phyloP scores from a whole-genome alignment of 1,284 basidiomycete genomes.

The Ustilago shanxiensis region DNA sequence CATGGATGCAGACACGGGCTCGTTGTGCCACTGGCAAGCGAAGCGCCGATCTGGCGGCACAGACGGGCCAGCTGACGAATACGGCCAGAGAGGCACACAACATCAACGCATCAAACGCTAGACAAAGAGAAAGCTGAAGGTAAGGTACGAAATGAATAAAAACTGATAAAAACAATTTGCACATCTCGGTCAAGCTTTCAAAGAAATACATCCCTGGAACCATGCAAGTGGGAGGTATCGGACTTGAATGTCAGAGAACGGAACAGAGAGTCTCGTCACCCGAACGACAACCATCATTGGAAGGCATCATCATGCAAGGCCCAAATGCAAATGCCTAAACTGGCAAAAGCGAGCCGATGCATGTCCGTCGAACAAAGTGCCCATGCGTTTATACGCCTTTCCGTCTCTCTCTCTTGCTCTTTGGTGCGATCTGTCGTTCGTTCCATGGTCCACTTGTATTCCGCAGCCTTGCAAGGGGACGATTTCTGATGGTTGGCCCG shows the following conservation, averaged over 20 bases:
- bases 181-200: neutral
- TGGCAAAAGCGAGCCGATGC: slow-evolving; percentile 2
- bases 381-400: too few relatives aligned
- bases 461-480: neutral
- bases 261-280: too few relatives aligned
- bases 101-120: too few relatives aligned
- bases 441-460: neutral
- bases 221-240: neutral
- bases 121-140: too few relatives aligned
- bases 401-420: too few relatives aligned
- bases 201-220: neutral
- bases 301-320: neutral
- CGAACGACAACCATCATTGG: neutral
- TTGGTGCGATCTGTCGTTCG: too few relatives aligned
- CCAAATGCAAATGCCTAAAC: neutral
- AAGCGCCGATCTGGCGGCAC: neutral
- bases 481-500: too few relatives aligned
- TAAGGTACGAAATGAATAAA: neutral
- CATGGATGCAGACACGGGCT: neutral
- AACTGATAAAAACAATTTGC: neutral
- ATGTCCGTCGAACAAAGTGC: neutral
- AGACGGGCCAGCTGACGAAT: neutral
- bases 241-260: neutral
- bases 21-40: neutral
- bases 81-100: too few relatives aligned